Conservation (phyloP, 805 yeast genomes). For the Priceomyces medius region DNA sequence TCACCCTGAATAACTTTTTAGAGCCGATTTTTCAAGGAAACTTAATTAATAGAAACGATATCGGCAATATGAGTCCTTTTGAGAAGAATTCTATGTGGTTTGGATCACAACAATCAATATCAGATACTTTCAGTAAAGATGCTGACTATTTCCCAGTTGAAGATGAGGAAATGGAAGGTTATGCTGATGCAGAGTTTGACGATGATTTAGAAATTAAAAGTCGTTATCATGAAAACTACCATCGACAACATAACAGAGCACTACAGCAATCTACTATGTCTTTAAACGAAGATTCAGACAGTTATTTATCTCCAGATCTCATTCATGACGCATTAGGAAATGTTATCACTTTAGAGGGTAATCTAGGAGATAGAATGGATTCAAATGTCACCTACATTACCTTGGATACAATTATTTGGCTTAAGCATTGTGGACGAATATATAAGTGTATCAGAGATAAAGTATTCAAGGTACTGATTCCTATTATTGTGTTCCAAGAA, state of each 20-base stretch:
- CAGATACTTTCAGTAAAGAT: slow-evolving; percentile 16
- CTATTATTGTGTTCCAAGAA: slow-evolving; percentile 77
- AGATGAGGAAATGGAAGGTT: slow-evolving; percentile 24
- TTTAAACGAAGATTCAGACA: slow-evolving; percentile 16
- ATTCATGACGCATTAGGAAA: slow-evolving; percentile 16
- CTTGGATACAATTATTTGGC: slow-evolving; percentile 77
- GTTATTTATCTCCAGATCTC: neutral
- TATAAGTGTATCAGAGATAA: slow-evolving; percentile 64
- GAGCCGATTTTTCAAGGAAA: slow-evolving; percentile 35
- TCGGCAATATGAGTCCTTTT: slow-evolving; percentile 12
- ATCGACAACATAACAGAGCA: slow-evolving; percentile 19
- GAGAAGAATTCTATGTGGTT: slow-evolving; percentile 30
- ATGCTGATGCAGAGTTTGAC: slow-evolving; percentile 30
- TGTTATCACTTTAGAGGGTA: slow-evolving; percentile 35
- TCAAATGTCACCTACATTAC: slow-evolving; percentile 56
- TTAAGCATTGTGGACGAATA: slow-evolving; percentile 75
- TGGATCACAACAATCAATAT: slow-evolving; percentile 10
- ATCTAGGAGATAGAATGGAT: slow-evolving; percentile 59
- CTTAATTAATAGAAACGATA: slow-evolving; percentile 13
- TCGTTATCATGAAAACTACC: slow-evolving; percentile 12
- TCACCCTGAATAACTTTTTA: slow-evolving; percentile 40
- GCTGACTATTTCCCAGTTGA: slow-evolving; percentile 15
- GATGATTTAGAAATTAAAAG: slow-evolving; percentile 24
- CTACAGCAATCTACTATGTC: slow-evolving; percentile 12
- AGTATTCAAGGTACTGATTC: slow-evolving; percentile 61